Percentiles rank a stretch among this genome's conserved stretches.
These are phyloP conservation scores for Solanum chmielewskii DNA, from an alignment of 257 asterid genomes.

Conservation along the genomic window DNA sequence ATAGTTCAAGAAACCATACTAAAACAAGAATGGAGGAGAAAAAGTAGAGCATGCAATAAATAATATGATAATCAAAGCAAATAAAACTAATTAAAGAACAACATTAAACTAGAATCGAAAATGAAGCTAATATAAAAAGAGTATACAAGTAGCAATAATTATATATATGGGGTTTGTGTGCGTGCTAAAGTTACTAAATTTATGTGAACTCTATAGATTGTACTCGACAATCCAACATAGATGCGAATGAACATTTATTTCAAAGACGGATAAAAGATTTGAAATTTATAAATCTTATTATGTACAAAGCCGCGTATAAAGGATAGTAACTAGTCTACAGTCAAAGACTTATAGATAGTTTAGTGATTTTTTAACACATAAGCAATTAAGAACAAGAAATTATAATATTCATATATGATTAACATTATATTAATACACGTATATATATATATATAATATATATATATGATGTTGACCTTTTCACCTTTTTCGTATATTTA, in stretches of 20 bases:
- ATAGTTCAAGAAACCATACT: not conserved
- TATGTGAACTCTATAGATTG: not conserved
- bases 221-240: not conserved
- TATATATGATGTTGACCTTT: no score
- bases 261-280: not conserved
- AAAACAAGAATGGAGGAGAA: not conserved
- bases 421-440: no score
- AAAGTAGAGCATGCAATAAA: not conserved
- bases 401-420: no score
- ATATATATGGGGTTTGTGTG: no score
- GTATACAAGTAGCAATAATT: not conserved
- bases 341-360: not conserved
- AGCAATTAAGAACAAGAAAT: no score
- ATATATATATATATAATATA: no score
- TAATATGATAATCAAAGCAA: not conserved
- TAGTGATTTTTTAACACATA: not conserved
- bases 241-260: not conserved
- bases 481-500: no score
- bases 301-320: not conserved
- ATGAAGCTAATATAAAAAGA: not conserved
- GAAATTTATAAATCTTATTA: not conserved
- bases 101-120: no score
- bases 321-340: no score
- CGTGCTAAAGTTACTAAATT: not conserved
- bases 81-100: not conserved